These are phyloP conservation scores for Yamadazyma sp. DNA, from an alignment of 1,139 yeast genomes.

Conservation along the genomic window DNA sequence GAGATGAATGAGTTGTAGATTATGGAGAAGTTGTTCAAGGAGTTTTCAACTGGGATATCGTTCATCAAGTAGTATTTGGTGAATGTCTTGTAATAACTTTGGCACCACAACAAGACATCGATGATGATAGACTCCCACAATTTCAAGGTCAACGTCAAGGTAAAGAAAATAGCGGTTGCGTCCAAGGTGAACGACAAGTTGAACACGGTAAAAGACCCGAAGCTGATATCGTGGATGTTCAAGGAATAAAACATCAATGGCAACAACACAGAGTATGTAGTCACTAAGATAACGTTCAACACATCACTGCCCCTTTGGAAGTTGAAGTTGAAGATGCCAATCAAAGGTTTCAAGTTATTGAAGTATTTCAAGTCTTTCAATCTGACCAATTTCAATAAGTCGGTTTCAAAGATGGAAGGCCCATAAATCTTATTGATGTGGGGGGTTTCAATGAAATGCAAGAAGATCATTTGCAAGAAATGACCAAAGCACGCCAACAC, in stretches of 20 bases:
- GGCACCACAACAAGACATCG: conserved; percentile 55
- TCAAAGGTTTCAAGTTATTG: conserved; percentile 59
- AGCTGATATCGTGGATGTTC: conserved; percentile 17
- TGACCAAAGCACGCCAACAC: conserved; percentile 76
- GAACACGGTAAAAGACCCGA: conserved; percentile 7
- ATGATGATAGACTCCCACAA: conserved; percentile 54
- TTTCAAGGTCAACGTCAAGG: conserved; percentile 51
- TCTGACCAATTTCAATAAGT: conserved; percentile 35
- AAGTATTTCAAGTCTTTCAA: conserved; percentile 46
- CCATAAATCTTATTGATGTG: conserved; percentile 83
- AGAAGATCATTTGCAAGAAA: conserved; percentile 73
- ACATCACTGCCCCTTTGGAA: conserved; percentile 66
- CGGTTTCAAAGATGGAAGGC: conserved; percentile 40
- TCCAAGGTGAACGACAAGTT: conserved; percentile 2
- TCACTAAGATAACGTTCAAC: conserved; percentile 49
- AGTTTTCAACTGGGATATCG: conserved; percentile 66
- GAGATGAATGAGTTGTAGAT: conserved; percentile 58
- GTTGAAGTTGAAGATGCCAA: conserved; percentile 65
- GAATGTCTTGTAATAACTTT: conserved; percentile 63
- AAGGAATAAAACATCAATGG: conserved; percentile 42
- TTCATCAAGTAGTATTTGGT: conserved; percentile 67
- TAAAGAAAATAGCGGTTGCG: conserved; percentile 26
- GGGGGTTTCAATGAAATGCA: conserved; percentile 80
- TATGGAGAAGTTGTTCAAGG: conserved; percentile 77
- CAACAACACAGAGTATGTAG: conserved; percentile 44